Evolutionary conservation across 192 early-diverging fungal species (phyloP).

Genomic region (Coemansia sp.): DNA sequence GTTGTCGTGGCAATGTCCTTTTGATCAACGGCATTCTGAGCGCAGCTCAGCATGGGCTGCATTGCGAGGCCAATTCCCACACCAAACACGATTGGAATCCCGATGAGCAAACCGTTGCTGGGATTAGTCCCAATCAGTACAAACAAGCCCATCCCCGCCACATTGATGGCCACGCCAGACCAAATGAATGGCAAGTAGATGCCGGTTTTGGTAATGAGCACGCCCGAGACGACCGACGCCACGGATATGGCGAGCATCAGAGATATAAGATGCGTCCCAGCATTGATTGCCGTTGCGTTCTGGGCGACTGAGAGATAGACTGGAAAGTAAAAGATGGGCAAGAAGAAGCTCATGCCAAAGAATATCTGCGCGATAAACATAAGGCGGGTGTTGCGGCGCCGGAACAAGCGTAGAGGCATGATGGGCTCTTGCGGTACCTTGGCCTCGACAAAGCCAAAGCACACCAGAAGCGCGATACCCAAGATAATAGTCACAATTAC

Average conservation of each 20-base stretch:
- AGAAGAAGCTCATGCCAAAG: slow-evolving; percentile 46
- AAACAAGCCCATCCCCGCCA: slow-evolving; percentile 38
- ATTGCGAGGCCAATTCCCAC: slow-evolving; percentile 50
- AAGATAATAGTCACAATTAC: slow-evolving; percentile 49
- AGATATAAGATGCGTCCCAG: slow-evolving; percentile 48
- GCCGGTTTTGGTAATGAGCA: slow-evolving; percentile 40
- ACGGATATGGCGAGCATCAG: slow-evolving; percentile 44
- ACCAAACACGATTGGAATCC: slow-evolving; percentile 49
- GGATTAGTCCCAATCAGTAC: slow-evolving; percentile 26
- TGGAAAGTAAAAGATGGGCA: slow-evolving; percentile 62
- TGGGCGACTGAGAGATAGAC: slow-evolving; percentile 70
- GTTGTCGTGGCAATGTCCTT: slow-evolving; percentile 43
- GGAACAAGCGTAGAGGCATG: slow-evolving; percentile 65
- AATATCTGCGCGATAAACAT: slow-evolving; percentile 21
- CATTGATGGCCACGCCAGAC: slow-evolving; percentile 23
- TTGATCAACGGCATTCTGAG: slow-evolving; percentile 36
- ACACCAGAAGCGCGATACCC: slow-evolving; percentile 30
- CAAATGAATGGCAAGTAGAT: slow-evolving; percentile 31
- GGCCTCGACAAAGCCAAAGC: slow-evolving; percentile 67
- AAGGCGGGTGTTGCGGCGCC: slow-evolving; percentile 48
- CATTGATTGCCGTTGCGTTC: slow-evolving; percentile 40
- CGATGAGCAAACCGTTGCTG: slow-evolving; percentile 34
- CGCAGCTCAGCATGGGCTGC: slow-evolving; percentile 46
- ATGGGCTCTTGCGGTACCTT: slow-evolving; percentile 62
- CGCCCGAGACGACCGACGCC: slow-evolving; percentile 22